Base-by-base conservation (phyloP, 768 basidiomycete genomes). In the Austroboletus eburneus region DNA sequence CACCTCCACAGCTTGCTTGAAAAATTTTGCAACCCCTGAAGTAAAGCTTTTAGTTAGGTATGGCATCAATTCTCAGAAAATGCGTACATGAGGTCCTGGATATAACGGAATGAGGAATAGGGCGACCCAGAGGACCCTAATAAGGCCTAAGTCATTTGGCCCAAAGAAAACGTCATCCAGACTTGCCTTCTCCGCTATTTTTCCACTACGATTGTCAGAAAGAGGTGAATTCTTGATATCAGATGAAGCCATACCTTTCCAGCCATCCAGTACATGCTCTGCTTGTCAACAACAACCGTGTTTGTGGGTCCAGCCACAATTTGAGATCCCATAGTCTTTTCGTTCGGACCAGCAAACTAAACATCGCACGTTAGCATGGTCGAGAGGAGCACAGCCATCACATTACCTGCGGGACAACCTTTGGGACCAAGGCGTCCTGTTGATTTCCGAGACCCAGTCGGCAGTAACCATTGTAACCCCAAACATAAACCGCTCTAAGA, bases 391-490 rank as follows among this genome's bases (percentile, higher is more conserved):
- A 17, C 5, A 9, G 9, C 7, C 46, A 69, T 36, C 13, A 43
- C 36, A 9, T 16, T 56, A 85, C 86, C 66, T 89, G 85, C 2
- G 92, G 89, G 10, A 97, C 87, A 25, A 83, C 59, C 56, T 88
- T 90, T 0, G 95, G 95, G 27, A 80, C 74, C 33, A 97, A 70
- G 1, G 73, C 76, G 52, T 93, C 91, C 23, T 83, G 80, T 63
- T 93, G 92, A 56, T 87, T 85, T 6, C 89, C 89, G 17, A 93
- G 74, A 17, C 94, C 95, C 27, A 94, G 76, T 16, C 95, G 82
- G 53, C 91, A 93, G 62, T 96, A 95, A 9, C 89, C 90, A 48
- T 89, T 90, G 60, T 85, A 91, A 5, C 90, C 91, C 87, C 89
- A 93, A 6, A 86, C 83, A 56, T 87, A 88, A 7, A 89, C 84